Evolutionary conservation across 2,329 filamentous ascomycete species (phyloP), one percentile per base, ranked within the genome.

Genomic region (Microsporum audouinii): DNA sequence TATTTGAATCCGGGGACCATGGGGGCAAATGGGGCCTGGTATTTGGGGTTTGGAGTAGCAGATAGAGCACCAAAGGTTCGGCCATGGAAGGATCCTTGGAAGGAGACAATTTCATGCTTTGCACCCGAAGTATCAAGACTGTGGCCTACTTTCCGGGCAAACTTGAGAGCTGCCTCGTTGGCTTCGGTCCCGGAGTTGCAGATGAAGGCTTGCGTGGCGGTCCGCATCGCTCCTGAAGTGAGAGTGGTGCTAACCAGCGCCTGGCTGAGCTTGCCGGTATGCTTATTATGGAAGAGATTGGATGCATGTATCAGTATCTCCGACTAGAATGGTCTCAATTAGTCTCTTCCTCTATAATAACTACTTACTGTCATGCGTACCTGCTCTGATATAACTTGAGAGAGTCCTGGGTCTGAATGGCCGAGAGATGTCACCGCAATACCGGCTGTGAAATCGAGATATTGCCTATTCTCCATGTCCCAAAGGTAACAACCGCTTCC

Each of bases 41-140:
- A 99, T 75, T 99, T 99, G 17, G 91, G 89, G 77, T 97, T 99
- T 56, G 91, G 94, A 3, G 94, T 99, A 8, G 94, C 94, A n/a
- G 89, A 95, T 51, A 99, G 78, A 62, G 87, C 86, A 58, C 94
- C 94, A 89, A 97, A 95, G 14, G 94, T 97, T 62, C 94, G 87
- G 68, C 94, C 94, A 75, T 99, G 94, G 81, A 99, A 99, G 43
- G 89, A 91, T 68, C 88, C 87, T 68, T 89, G 78, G 79, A 97
- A 99, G 14, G 90, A 95, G 58, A 97, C 89, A 56, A 99, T 77
- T 70, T 96, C 91, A 68, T 84, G 75, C 78, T 97, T 96, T 23
- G 74, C 76, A 56, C 88, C 87, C 0, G 84, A 84, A 0, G 88
- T 84, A 65, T 91, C 87, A 33, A 86, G 69, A 7, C 84, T 78